Conservation (phyloP, 2,329 filamentous ascomycete species). For the Alternaria postmessia region DNA sequence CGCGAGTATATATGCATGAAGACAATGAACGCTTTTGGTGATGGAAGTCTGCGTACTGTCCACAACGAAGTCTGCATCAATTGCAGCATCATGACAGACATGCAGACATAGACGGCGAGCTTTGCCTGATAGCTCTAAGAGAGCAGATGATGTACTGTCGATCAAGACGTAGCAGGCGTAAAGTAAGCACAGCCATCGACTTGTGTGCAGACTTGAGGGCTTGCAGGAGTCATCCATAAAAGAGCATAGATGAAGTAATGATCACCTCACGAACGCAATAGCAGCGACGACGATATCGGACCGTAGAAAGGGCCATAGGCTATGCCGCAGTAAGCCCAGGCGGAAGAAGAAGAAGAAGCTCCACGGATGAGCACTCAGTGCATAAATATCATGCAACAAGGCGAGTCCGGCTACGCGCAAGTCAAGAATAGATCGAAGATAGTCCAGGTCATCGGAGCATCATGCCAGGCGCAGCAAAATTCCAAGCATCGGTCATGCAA, state of each 20-base stretch:
- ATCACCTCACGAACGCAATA: constrained; percentile 25
- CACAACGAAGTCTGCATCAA: constrained; percentile 3
- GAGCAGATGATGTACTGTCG: constrained; percentile 1
- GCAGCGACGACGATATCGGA: constrained; percentile 6
- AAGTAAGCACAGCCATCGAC: constrained; percentile 3
- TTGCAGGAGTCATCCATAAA: constrained; percentile 18
- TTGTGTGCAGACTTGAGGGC: constrained; percentile 1
- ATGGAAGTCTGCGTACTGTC: constrained; percentile 1
- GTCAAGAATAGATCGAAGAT: constrained; percentile 32
- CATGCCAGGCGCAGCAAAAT: constrained; percentile 38
- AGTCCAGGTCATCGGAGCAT: constrained; percentile 24
- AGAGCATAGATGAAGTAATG: constrained; percentile 21
- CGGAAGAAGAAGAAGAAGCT: constrained; percentile 14
- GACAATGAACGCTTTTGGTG: constrained; percentile 18
- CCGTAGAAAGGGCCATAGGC: constrained; percentile 10
- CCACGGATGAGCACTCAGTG: constrained; percentile 22
- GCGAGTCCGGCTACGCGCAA: constrained; percentile 25
- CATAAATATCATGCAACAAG: constrained; percentile 33
- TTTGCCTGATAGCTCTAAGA: background rate
- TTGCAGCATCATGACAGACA: constrained; percentile 4
- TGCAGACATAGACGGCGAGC: background rate
- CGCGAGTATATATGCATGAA: constrained; percentile 12
- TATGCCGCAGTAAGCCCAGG: constrained; percentile 7
- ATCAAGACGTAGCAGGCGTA: constrained; percentile 3
- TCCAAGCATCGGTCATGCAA: constrained; percentile 48